Base-by-base conservation (phyloP, 257 asterid genomes). In the Craterostigma plantagineum region DNA sequence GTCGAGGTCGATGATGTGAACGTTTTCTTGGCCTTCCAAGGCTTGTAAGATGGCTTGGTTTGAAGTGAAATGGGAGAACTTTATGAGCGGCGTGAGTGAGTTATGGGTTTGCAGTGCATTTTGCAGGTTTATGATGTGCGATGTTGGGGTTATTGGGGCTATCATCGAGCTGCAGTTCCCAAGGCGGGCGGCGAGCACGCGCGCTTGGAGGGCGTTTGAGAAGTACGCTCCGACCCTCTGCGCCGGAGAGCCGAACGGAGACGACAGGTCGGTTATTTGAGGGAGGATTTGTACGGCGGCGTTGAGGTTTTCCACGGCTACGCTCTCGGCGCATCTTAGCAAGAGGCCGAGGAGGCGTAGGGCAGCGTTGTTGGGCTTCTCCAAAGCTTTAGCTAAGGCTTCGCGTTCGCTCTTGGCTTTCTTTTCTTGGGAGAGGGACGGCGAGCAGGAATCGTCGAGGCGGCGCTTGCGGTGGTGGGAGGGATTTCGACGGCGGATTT, bases 181-280 rank as follows among this genome's bases (percentile, higher is more conserved):
- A 30, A 85, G 61, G 49, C 65, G 74, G 10, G 91, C 81, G 48
- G 69, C 60, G 50, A 81, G 65, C 3, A 86, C 52, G 5, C 96
- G 82, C 18, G 94, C 56, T 0, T 86, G 76, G 9, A 86, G 82
- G 7, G 91, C 94, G 69, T 86, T 87, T 5, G 84, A 74, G 55
- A 86, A 86, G 75, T 81, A 86, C 15, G 94, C 96, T 11, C 86
- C 96, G 38, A 85, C 94, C 51, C 94, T 74, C 47, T 85, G 91
- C 15, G 91, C 91, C 18, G 96, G 74, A 14, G 94, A 77, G 30
- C 96, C 96, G 67, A 65, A 86, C 14, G 96, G 96, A 18, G 94
- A 72, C 0, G 94, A 75, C 10, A 85, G 91, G 68, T 85, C 82
- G 0, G 79, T 69, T n/a, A 77, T 75, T 45, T 85, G 92, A 0